A percentile compares a stretch with the other conserved stretches of the same genome.
Evolutionary conservation across 331 rosid species (phyloP).

Genomic region (Cydonia oblonga): DNA sequence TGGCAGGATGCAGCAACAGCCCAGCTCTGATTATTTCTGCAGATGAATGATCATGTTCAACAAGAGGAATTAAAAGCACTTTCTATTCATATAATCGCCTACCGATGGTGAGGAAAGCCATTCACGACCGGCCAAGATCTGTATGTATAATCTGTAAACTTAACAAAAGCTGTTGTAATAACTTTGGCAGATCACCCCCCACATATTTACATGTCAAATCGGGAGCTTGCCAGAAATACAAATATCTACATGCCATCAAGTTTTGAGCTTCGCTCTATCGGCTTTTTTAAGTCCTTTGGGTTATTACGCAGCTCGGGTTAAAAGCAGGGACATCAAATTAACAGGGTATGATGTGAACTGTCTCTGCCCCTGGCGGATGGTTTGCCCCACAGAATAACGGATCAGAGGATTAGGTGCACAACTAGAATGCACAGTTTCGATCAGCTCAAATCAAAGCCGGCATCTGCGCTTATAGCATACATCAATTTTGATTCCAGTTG

Average conservation of each 20-base stretch:
- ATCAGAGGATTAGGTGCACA: neutral
- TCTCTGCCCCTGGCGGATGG: neutral
- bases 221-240: neutral
- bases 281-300: neutral
- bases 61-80: neutral
- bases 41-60: neutral
- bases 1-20: neutral
- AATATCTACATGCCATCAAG: slow-evolving; percentile 5
- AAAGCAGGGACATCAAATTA: neutral
- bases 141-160: neutral
- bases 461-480: slow-evolving; percentile 85
- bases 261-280: neutral
- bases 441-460: slow-evolving; percentile 91
- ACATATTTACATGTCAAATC: slow-evolving; percentile 5
- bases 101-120: neutral
- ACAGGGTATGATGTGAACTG: neutral
- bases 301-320: slow-evolving; percentile 3
- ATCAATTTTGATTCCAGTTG: slow-evolving; percentile 76
- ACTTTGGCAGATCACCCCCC: neutral
- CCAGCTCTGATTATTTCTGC: no score
- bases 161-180: neutral
- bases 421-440: neutral
- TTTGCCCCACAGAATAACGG: neutral
- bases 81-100: neutral
- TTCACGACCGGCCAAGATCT: neutral